These are phyloP conservation scores for Pontederia crassipes DNA, from an alignment of 176 grass and related monocot genomes.

Conservation along the genomic window DNA sequence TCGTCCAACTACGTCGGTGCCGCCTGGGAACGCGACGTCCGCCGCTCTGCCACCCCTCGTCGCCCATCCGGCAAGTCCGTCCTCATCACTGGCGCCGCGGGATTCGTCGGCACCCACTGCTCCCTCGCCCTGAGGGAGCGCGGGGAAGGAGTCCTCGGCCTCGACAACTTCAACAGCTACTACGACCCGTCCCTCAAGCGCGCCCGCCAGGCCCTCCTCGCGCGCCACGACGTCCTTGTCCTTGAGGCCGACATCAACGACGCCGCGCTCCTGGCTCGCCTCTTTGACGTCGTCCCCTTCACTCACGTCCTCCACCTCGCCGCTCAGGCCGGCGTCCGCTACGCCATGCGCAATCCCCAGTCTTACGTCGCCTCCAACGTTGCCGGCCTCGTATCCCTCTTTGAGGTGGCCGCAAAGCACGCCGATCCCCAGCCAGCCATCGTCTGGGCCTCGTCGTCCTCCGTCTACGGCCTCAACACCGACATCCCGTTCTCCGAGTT, in stretches of 20 bases:
- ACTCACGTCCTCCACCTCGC: constrained; percentile 86
- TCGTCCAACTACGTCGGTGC: constrained; percentile 25
- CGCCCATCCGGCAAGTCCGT: constrained; percentile 36
- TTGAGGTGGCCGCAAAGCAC: constrained; percentile 63
- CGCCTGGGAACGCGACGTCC: constrained; percentile 42
- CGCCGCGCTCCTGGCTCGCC: constrained; percentile 21
- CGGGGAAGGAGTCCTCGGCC: constrained; percentile 70
- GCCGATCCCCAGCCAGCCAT: constrained; percentile 80
- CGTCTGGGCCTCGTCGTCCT: constrained; percentile 78
- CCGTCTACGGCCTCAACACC: constrained; percentile 77
- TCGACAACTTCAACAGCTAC: constrained; percentile 93
- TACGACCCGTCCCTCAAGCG: constrained; percentile 82
- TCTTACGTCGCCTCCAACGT: constrained; percentile 91
- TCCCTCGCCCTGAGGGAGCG: constrained; percentile 53
- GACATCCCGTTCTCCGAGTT: constrained; percentile 67
- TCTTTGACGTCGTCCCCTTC: constrained; percentile 61
- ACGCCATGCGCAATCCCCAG: constrained; percentile 79
- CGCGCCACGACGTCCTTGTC: constrained; percentile 37
- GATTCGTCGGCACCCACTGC: constrained; percentile 74
- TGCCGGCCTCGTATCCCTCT: constrained; percentile 54
- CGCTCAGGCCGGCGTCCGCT: constrained; percentile 77
- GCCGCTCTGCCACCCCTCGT: constrained; percentile 30
- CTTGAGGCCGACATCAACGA: constrained; percentile 89
- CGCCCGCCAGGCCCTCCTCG: constrained; percentile 48
- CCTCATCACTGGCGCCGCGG: constrained; percentile 65